Evolutionary conservation across 2,329 filamentous ascomycete genomes (phyloP).

Genomic region (Paracorniculantispora psalliotae): DNA sequence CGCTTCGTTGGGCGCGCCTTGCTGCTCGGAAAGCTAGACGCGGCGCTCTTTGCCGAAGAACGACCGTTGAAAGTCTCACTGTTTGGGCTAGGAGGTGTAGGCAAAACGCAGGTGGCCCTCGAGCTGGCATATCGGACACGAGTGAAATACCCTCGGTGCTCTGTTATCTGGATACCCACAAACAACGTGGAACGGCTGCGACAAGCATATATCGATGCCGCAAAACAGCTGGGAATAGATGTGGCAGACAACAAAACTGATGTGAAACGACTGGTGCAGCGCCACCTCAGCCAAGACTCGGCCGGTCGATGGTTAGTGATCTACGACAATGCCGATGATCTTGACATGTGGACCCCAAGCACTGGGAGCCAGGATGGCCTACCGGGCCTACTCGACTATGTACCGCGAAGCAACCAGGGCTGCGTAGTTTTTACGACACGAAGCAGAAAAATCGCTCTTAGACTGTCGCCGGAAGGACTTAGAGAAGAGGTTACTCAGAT

Average conservation of each 20-base stretch:
- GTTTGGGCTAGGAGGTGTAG: conserved; percentile 10
- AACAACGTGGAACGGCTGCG: conserved; percentile 5
- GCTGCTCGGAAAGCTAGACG: not conserved
- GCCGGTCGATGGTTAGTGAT: conserved; percentile 13
- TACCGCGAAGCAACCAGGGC: conserved; percentile 10
- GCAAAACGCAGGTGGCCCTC: conserved; percentile 11
- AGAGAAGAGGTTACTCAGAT: conserved; percentile 2
- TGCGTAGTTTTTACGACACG: conserved; percentile 14
- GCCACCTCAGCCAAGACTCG: not conserved
- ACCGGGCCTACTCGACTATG: conserved; percentile 4
- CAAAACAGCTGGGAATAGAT: conserved; percentile 2
- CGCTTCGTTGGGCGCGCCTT: not conserved
- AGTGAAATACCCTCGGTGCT: not conserved
- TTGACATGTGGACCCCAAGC: conserved; percentile 8
- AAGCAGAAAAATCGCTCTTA: conserved; percentile 11
- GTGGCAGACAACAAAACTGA: conserved; percentile 5
- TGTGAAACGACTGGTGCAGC: conserved; percentile 10
- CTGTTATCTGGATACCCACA: conserved; percentile 13
- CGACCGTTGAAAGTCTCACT: not conserved
- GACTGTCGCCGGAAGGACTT: conserved; percentile 6
- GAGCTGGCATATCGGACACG: conserved; percentile 4
- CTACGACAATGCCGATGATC: conserved; percentile 15
- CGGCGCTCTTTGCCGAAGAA: not conserved
- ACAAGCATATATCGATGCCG: conserved; percentile 5
- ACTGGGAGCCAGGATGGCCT: not conserved